Evolutionary conservation across 306 rosid species (phyloP), one percentile per base, ranked within the genome.

Genomic region (Trifolium fragiferum): DNA sequence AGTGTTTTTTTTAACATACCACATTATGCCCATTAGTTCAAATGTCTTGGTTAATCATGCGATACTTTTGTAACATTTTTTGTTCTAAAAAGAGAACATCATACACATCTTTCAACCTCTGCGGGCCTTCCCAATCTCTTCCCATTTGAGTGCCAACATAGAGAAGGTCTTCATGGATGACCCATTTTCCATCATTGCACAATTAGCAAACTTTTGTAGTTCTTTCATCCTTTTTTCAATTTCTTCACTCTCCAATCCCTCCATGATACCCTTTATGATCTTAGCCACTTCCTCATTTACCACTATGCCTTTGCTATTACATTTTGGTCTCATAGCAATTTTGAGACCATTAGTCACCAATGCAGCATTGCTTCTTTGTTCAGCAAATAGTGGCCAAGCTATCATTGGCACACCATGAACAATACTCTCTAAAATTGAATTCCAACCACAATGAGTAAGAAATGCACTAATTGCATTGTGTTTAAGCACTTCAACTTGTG

Each of bases 371-470:
- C 27, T 58, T 27, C 78, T 77, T 30, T 81, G 88, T 35, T 84
- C 85, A 7, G 88, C 88, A 71, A 81, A 84, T 4, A 84, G 15
- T 10, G 85, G 85, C 88, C 88, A 81, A 1, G 85, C 78, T 0
- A 84, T 74, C 69, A 84, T 15, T 8, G 88, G 40, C 25, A 84
- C 83, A 3, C 83, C 88, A 4, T 72, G n/a, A 8, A 72, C 63
- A 1, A 82, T 35, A 20, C 86, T 76, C 60, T 85, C 88, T 4
- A 82, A 32, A 46, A 53, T 19, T 0, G 84, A 85, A 40, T 82
- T 82, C 88, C 88, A 85, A 12, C 88, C 88, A 43, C 86, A 82
- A 6, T 85, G 88, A 10, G 72, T 78, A 6, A 82, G 6, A 43
- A 82, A 85, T 33, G 59, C 84, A 3, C 82, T 80, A 0, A 68